Conservation (phyloP, 78 protist genomes). For the Creolimax fragrantissima region DNA sequence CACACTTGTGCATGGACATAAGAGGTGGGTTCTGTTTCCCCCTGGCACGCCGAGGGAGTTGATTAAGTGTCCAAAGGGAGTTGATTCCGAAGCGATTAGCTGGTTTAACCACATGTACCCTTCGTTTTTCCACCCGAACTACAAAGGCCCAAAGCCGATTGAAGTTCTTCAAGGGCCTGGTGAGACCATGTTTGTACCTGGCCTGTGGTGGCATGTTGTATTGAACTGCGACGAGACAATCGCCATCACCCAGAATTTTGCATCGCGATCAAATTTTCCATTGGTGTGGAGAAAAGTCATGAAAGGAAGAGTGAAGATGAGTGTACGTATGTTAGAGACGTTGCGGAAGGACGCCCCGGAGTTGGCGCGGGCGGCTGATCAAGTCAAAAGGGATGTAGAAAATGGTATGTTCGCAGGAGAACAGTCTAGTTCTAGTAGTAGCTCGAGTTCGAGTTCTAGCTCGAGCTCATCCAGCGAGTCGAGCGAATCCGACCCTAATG, state of each 20-base stretch:
- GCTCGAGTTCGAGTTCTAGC: not conserved
- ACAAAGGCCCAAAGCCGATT: not conserved
- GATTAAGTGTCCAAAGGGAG: not conserved
- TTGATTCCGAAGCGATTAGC: slow-evolving; percentile 3
- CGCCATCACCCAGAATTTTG: slow-evolving; percentile 55
- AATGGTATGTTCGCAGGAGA: not conserved
- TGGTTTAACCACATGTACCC: not conserved
- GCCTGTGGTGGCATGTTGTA: slow-evolving; percentile 57
- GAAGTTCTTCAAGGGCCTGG: slow-evolving; percentile 21
- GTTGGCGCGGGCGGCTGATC: not conserved
- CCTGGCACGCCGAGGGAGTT: slow-evolving; percentile 27
- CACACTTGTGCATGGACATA: slow-evolving; percentile 32
- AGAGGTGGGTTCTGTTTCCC: slow-evolving; percentile 48
- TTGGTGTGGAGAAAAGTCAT: not conserved
- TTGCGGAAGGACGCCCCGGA: not conserved
- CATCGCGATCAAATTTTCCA: not conserved
- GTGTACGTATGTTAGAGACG: not conserved
- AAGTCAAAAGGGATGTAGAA: not conserved
- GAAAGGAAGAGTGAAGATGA: slow-evolving; percentile 23
- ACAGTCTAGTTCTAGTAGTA: not conserved
- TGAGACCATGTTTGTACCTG: slow-evolving; percentile 56
- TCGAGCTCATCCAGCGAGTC: not conserved
- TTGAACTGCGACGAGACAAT: slow-evolving; percentile 32
- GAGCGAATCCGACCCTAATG: not conserved
- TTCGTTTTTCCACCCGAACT: not conserved